Percentiles rank a stretch among this genome's conserved stretches.
phyloP scores from a whole-genome alignment of 108 stramenopile species.

The Cyclotella cryptica region DNA sequence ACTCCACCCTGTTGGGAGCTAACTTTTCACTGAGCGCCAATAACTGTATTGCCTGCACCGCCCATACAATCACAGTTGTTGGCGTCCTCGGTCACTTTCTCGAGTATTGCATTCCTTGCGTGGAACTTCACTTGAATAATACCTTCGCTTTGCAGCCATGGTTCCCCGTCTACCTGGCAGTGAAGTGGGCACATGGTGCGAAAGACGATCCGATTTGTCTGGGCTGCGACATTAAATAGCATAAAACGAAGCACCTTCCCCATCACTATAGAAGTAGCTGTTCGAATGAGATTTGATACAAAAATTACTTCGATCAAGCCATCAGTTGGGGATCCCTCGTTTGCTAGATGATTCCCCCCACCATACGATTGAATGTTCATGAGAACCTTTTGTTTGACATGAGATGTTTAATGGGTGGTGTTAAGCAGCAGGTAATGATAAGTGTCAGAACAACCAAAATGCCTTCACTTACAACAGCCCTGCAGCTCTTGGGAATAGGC shows the following conservation, averaged over 20 bases:
- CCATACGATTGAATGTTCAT: slow-evolving; percentile 66
- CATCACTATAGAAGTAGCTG: slow-evolving; percentile 26
- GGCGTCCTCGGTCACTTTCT: slow-evolving; percentile 17
- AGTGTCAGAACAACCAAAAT: not conserved
- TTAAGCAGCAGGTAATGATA: not conserved
- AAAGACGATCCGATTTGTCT: slow-evolving; percentile 53
- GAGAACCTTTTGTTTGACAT: slow-evolving; percentile 19
- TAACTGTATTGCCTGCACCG: slow-evolving; percentile 3
- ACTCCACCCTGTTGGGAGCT: no score
- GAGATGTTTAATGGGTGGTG: not conserved
- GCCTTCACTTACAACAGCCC: slow-evolving; percentile 41
- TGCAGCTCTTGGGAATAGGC: slow-evolving; percentile 48
- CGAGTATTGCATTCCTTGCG: slow-evolving; percentile 45
- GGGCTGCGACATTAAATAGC: slow-evolving; percentile 47
- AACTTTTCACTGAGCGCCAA: not conserved
- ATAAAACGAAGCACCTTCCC: slow-evolving; percentile 48
- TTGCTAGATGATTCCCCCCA: slow-evolving; percentile 52
- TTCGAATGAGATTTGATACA: slow-evolving; percentile 50
- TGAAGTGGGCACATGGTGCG: slow-evolving; percentile 51
- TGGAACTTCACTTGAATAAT: slow-evolving; percentile 52
- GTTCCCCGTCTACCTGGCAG: slow-evolving; percentile 82
- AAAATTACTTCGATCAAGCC: slow-evolving; percentile 64
- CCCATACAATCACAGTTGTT: slow-evolving; percentile 39
- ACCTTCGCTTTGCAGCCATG: slow-evolving; percentile 69
- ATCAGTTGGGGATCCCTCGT: slow-evolving; percentile 48